Evolutionary conservation across 371 early-diverging fungal genomes (phyloP).

Genomic region (Actinomortierella ambigua): DNA sequence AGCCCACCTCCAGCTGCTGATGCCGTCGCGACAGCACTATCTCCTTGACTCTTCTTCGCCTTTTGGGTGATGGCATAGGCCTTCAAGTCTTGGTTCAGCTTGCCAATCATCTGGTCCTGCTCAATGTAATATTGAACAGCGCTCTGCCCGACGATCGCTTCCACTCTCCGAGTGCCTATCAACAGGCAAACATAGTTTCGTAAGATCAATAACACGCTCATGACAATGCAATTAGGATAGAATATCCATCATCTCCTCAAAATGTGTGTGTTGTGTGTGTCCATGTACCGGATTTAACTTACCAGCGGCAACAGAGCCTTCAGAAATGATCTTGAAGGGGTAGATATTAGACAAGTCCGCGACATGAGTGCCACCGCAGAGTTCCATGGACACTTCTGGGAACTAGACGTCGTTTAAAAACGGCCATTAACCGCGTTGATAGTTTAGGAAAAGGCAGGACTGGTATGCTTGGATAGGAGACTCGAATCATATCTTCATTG

Average conservation of each 20-base stretch:
- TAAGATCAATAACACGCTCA: too few relatives aligned
- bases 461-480: neutral
- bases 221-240: too few relatives aligned
- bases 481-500: neutral
- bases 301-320: conserved; percentile 77
- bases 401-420: conserved; percentile 24
- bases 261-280: too few relatives aligned
- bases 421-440: neutral
- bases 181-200: neutral
- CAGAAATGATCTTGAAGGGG: conserved; percentile 74
- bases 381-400: conserved; percentile 66
- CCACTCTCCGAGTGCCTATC: conserved; percentile 75
- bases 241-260: too few relatives aligned
- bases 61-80: conserved; percentile 35
- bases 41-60: conserved; percentile 9
- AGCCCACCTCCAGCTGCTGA: neutral
- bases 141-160: conserved; percentile 72
- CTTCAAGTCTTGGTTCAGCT: conserved; percentile 50
- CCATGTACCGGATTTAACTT: neutral
- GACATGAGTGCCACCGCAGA: conserved; percentile 84
- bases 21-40: conserved; percentile 29
- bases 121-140: conserved; percentile 58
- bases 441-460: neutral
- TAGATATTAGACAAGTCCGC: conserved; percentile 59
- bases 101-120: conserved; percentile 52